phyloP scores from a whole-genome alignment of 2,329 filamentous ascomycete species.

The Nemania sp. region DNA sequence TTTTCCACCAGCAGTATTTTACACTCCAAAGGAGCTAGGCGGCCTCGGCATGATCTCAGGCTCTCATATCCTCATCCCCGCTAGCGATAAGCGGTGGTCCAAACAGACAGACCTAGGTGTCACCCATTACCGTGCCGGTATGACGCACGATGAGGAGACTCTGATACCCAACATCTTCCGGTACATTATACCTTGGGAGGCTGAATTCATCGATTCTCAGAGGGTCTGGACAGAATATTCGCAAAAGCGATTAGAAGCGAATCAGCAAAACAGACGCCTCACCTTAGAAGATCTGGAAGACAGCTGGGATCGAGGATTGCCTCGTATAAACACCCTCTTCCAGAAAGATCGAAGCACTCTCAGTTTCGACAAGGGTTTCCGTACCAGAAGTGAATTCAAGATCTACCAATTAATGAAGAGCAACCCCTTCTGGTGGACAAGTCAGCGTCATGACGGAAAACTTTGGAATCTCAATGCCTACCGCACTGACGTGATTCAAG shows the following conservation, averaged over 20 bases:
- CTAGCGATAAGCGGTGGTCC: conserved; percentile 97
- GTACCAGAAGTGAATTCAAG: conserved; percentile 95
- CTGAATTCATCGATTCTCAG: conserved; percentile 98
- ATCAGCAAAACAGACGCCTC: conserved; percentile 94
- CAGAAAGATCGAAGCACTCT: conserved; percentile 97
- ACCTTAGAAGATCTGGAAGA: conserved; percentile 97
- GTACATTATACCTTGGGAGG: conserved; percentile 99
- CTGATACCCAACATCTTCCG: conserved; percentile 99
- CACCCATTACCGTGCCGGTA: conserved; percentile 95
- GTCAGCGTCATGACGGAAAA: conserved; percentile 95
- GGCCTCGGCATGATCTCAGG: conserved; percentile 99
- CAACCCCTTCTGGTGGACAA: conserved; percentile 99
- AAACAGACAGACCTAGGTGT: conserved; percentile 98
- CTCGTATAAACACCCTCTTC: conserved; percentile 98
- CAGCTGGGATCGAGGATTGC: conserved; percentile 97
- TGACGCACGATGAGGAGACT: conserved; percentile 98
- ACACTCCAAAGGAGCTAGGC: conserved; percentile 97
- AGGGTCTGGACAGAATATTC: conserved; percentile 99
- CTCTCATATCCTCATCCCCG: conserved; percentile 96
- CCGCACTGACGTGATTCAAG: conserved; percentile 96
- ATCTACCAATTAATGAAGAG: conserved; percentile 99
- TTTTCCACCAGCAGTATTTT: conserved; percentile 98
- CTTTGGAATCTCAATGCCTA: conserved; percentile 98
- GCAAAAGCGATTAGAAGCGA: conserved; percentile 95
- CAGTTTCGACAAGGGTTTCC: conserved; percentile 98